phyloP scores from a whole-genome alignment of 352 stramenopile species.

The Pythium brassicae region DNA sequence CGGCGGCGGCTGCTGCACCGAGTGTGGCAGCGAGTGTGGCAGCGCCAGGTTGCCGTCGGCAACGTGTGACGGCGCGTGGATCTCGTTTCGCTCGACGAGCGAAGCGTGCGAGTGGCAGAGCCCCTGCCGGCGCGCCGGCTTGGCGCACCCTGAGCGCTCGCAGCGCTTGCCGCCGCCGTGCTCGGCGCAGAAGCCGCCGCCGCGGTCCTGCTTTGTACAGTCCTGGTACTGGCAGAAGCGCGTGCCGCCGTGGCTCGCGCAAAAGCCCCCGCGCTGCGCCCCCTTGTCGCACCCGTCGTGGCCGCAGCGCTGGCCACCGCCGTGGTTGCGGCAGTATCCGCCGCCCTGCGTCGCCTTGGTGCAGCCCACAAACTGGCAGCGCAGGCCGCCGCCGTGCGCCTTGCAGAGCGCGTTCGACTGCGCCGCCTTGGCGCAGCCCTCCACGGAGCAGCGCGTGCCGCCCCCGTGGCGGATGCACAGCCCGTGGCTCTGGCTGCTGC shows the following conservation, averaged over 20 bases:
- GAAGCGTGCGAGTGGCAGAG: constrained; percentile 9
- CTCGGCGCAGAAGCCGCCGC: constrained; percentile 83
- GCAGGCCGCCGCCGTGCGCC: constrained; percentile 12
- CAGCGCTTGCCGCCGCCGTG: constrained; percentile 83
- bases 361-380: constrained; percentile 9
- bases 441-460: constrained; percentile 8
- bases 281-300: constrained; percentile 11
- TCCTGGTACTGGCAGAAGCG: constrained; percentile 21
- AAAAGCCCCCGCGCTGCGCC: constrained; percentile 13
- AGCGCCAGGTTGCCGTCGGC: no score
- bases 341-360: constrained; percentile 12
- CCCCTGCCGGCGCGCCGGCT: constrained; percentile 9
- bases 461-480: constrained; percentile 16
- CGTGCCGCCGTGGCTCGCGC: constrained; percentile 11
- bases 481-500: constrained; percentile 12
- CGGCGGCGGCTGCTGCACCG: no score
- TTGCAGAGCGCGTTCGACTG: constrained; percentile 17
- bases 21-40: no score
- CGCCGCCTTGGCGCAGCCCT: constrained; percentile 9
- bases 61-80: no score
- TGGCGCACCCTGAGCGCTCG: constrained; percentile 17
- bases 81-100: constrained; percentile 8
- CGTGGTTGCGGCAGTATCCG: constrained; percentile 12
- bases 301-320: constrained; percentile 9
- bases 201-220: constrained; percentile 85